phyloP scores from a whole-genome alignment of 441 rosid genomes.

The Codiaeum variegatum region DNA sequence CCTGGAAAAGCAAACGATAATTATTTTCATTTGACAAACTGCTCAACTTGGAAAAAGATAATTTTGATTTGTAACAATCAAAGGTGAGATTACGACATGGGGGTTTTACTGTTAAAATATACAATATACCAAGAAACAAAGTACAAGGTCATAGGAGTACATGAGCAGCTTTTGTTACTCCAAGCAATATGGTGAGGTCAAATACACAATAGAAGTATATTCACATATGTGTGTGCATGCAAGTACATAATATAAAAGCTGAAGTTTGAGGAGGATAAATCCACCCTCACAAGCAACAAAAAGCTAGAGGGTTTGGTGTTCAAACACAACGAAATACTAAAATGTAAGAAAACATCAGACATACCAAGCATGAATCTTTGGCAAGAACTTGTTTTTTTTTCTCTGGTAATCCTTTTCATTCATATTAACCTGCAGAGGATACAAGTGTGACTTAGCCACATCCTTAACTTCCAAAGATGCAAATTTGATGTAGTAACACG shows the following conservation, averaged over 20 bases:
- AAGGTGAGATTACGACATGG: neutral
- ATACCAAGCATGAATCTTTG: slow-evolving; percentile 98
- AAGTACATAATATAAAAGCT: neutral
- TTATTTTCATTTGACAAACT: slow-evolving; percentile 5
- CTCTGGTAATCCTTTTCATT: slow-evolving; percentile 94
- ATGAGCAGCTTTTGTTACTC: neutral
- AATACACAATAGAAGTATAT: neutral
- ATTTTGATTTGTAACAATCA: neutral
- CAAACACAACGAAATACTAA: slow-evolving; percentile 1
- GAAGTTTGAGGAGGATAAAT: neutral
- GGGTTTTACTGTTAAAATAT: neutral
- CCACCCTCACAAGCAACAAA: neutral
- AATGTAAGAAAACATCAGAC: slow-evolving; percentile 3
- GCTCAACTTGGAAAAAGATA: neutral
- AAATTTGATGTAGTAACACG: neutral
- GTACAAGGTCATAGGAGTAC: neutral
- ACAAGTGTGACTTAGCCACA: neutral
- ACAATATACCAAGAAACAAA: neutral
- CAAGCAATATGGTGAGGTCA: neutral
- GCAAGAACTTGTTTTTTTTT: slow-evolving; percentile 93
- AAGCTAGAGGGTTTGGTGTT: neutral
- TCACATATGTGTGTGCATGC: no score
- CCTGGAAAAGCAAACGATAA: slow-evolving; percentile 35
- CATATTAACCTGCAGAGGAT: slow-evolving; percentile 72
- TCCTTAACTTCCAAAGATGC: neutral